These are phyloP conservation scores for Backusella australiensis DNA, from an alignment of 192 early-diverging fungal species.

Conservation along the genomic window DNA sequence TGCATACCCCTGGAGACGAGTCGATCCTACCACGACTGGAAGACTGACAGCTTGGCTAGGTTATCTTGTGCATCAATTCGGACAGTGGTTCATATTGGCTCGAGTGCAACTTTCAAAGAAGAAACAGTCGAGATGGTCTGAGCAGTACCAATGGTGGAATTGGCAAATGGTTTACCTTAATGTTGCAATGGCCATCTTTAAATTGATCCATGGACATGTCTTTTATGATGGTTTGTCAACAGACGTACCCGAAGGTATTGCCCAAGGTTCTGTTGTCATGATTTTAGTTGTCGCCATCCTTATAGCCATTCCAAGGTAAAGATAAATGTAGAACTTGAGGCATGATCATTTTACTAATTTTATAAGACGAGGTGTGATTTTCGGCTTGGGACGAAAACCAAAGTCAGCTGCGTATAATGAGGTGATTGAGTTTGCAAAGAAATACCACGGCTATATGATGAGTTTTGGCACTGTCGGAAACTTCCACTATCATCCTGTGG, in stretches of 20 bases:
- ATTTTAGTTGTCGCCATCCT: constrained; percentile 32
- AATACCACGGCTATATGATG: constrained; percentile 34
- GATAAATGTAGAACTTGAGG: background rate
- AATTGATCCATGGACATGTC: constrained; percentile 22
- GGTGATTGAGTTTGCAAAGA: constrained; percentile 24
- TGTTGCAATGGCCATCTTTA: constrained; percentile 27
- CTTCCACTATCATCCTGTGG: constrained; percentile 38
- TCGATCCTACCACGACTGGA: constrained; percentile 4
- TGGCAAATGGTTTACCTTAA: constrained; percentile 32
- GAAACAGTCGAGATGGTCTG: constrained; percentile 20
- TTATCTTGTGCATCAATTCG: constrained; percentile 28
- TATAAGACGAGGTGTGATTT: constrained; percentile 29
- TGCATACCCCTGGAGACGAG: constrained; percentile 28
- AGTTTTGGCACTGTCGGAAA: constrained; percentile 32
- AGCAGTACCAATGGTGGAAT: constrained; percentile 28
- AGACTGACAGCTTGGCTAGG: constrained; percentile 18
- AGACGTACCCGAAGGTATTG: constrained; percentile 34
- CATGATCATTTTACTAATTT: background rate
- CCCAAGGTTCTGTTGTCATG: constrained; percentile 25
- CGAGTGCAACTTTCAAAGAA: constrained; percentile 15
- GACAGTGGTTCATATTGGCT: constrained; percentile 26
- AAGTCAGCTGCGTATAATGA: constrained; percentile 6
- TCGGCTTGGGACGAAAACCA: constrained; percentile 22
- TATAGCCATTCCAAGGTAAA: constrained; percentile 27
- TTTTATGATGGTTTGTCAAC: constrained; percentile 32